Evolutionary conservation across 1,284 basidiomycete genomes (phyloP), one percentile per base, ranked within the genome.

Genomic region (Irpex sp.): DNA sequence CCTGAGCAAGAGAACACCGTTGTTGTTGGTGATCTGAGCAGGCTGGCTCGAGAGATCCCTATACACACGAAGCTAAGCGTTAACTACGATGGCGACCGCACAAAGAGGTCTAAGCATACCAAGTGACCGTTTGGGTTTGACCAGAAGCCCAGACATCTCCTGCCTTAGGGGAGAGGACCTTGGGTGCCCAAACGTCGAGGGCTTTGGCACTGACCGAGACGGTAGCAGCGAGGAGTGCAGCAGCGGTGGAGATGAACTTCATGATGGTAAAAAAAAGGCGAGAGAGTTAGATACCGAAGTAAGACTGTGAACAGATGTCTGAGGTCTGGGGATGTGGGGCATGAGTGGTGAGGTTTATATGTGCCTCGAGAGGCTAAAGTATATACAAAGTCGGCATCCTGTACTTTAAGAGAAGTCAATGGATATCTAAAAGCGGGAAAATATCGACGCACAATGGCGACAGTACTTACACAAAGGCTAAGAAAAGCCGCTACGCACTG

Each of bases 21-120:
- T 31, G 17, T 70, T 66, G 67, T 83, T 82, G 31, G 81, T 81
- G 76, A 71, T 59, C 80, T 71, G 36, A 83, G 73, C 57, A 71
- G 69, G 82, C 21, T 74, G 61, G 37, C 70, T 61, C 1, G 76
- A 75, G 4, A 69, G 72, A 62, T 82, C 67, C 82, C 79, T 79
- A 51, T 13, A 59, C 15, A 57, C 61, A 35, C 31, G 35, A 26
- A 60, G 33, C n/a, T 43, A 62, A 39, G n/a, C 35, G 21, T n/a
- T 17, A 19, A 13, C 11, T 35, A 11, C 19, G 11, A 47, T 36
- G 13, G 11, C 4, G n/a, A 11, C 39, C 4, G 39, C 3, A 46
- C 5, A 6, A 46, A 46, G n/a, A 46, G 39, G n/a, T 5, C 13
- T 11, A 21, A 36, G 67, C 72, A 0, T 63, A 79, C 78, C 83